Evolutionary conservation across 2,329 filamentous ascomycete genomes (phyloP).

Genomic region (Fusarium brevicatenulatum): DNA sequence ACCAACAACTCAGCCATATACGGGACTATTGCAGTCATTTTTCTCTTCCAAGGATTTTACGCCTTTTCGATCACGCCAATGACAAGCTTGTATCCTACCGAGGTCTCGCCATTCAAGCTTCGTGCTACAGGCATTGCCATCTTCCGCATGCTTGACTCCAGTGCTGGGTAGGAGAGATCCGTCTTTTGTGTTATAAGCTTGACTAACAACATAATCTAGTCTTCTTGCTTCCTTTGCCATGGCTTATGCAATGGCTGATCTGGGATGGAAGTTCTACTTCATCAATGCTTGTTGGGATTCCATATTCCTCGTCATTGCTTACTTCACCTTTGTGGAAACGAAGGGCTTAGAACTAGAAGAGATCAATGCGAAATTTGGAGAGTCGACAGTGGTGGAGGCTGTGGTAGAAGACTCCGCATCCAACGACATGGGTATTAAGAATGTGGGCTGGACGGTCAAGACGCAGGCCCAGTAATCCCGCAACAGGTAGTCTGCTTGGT

Average conservation of each 20-base stretch:
- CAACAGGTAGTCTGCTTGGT: fast-evolving
- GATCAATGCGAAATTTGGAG: neutral
- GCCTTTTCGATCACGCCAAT: neutral
- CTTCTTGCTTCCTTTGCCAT: neutral
- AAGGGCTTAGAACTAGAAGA: neutral
- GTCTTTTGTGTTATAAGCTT: fast-evolving
- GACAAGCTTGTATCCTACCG: neutral
- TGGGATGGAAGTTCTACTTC: slow-evolving; percentile 3
- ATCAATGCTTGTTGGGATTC: neutral
- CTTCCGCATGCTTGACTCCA: slow-evolving; percentile 1
- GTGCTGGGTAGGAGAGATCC: neutral
- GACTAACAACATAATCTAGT: neutral
- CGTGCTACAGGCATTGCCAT: slow-evolving; percentile 1
- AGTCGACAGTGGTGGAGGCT: neutral
- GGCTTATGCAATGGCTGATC: slow-evolving; percentile 2
- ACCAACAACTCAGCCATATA: neutral
- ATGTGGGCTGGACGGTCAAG: neutral
- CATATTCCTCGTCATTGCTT: neutral
- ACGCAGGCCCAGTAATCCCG: neutral
- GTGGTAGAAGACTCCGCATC: neutral
- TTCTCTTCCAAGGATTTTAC: neutral
- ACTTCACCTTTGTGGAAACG: neutral
- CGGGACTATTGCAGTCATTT: neutral
- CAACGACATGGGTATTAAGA: neutral
- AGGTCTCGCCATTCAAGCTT: neutral